Base-by-base conservation (phyloP, 2,329 filamentous ascomycete species). In the Exophiala aquamarina region DNA sequence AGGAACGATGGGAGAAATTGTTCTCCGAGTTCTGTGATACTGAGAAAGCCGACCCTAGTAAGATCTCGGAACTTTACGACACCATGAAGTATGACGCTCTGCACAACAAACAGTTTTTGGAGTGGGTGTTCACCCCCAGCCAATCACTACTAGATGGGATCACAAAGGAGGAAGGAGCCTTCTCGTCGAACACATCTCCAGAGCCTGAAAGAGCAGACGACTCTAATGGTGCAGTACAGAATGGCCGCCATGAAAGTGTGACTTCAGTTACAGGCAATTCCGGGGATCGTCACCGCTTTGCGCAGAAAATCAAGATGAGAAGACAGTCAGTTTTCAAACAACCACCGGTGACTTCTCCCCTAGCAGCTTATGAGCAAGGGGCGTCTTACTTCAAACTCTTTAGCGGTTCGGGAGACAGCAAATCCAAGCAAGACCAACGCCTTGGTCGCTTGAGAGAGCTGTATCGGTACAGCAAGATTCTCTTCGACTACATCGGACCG, bases 1-100 rank as follows among this genome's bases (percentile, higher is more conserved):
- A 87, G 58, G 93, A 98, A 67, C 82, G 93, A 21, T 98, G 93
- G 93, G 93, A 97, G 70, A 98, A 98, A 72, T 79, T 98, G 2
- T 98, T 98, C 69, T 82, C 85, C 38, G 93, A 98, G 64, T 98
- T 98, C 62, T 93, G 87, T 57, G 94, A 98, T 66, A 86, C 88
- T 1, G 93, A 98, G 62, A 98, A 98, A 73, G 90, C 97, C 14
- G 93, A 98, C 67, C 94, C 94, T 14, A 95, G 91, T 75, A 98
- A 98, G 73, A 92, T 98, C 53, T 96, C 90, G 4, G 93, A 98
- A 71, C 79, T 98, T 2, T 98, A 98, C 66, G 93, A 98, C 67
- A 97, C 92, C 15, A 97, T 98, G 93, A 98, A 98, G 68, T 98
- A 97, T 56, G 93, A 98, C 66, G 93, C 93, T 1, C 76, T 98